Evolutionary conservation across 1,284 basidiomycete species (phyloP), one percentile per base, ranked within the genome.

Genomic region (Ganoderma leucocontextum): DNA sequence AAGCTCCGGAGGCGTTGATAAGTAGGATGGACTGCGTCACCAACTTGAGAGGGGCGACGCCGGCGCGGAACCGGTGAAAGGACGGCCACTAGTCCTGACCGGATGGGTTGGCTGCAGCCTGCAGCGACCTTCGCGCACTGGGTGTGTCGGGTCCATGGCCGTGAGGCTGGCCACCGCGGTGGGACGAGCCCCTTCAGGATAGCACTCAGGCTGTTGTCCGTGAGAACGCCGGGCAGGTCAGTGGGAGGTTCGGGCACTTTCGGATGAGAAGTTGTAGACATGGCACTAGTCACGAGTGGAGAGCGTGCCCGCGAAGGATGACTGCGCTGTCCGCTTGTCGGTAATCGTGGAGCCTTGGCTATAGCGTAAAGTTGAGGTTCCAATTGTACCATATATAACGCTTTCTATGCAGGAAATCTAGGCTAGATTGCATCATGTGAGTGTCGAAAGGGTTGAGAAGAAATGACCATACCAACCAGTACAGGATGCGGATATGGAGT

Each of bases 161-260:
- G 39, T 15, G 42, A 59, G 35, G 29, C 63, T 47, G 17, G 42
- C 58, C 57, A 60, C 47, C 49, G 33, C 47, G 44, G 64, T 49
- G 41, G 57, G 60, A 47, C 42, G 57, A 22, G 64, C 44, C 58
- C 22, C 47, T 41, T 65, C 15, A 47, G 42, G 64, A n/a, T 17
- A 60, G 36, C 36, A 33, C 13, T 33, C 36, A 35, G 58, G 47
- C 36, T 59, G 19, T 6, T 38, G 35, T n/a, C 9, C 29, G 58
- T 39, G 36, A 36, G 52, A 58, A 58, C 35, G 55, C 35, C 19
- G 19, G 9, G 55, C 5, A 22, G 35, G 55, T 38, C 25, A 53
- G 33, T 65, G 64, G 36, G 22, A 60, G 58, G 36, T 47, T 53
- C 47, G 33, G 44, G 38, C 17, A 33, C 38, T 22, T 44, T 58